phyloP scores from a whole-genome alignment of 2,329 filamentous ascomycete genomes.

The Diplocarpon mali region DNA sequence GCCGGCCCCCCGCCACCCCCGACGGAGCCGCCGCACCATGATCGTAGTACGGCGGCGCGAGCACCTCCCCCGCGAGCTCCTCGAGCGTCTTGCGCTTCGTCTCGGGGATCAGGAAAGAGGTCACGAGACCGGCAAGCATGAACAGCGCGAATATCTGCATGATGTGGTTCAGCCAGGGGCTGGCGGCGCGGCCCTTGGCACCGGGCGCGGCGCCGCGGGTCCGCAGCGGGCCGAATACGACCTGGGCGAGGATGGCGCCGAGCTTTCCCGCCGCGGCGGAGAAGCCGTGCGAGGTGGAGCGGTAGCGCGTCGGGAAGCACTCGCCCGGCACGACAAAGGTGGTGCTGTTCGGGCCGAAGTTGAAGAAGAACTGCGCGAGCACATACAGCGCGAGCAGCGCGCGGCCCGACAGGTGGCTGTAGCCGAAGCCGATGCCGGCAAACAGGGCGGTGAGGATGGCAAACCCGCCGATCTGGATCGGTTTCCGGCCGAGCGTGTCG shows the following conservation, averaged over 20 bases:
- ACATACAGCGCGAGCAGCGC: conserved; percentile 52
- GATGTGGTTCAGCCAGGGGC: conserved; percentile 58
- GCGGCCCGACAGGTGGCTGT: conserved; percentile 36
- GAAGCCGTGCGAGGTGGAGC: conserved; percentile 29
- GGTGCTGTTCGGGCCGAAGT: conserved; percentile 37
- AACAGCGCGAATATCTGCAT: conserved; percentile 72
- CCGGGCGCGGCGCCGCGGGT: conserved; percentile 24
- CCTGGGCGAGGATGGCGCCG: conserved; percentile 31
- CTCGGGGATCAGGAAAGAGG: conserved; percentile 63
- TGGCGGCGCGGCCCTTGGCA: conserved; percentile 15
- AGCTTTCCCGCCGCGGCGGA: conserved; percentile 29
- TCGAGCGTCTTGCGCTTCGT: conserved; percentile 67
- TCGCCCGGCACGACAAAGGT: conserved; percentile 31
- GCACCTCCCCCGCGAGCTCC: conserved; percentile 57
- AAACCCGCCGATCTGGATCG: conserved; percentile 59
- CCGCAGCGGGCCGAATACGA: conserved; percentile 45
- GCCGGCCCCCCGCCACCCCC: background rate
- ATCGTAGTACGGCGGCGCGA: conserved; percentile 27
- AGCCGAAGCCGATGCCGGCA: conserved; percentile 50
- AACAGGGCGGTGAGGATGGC: conserved; percentile 50
- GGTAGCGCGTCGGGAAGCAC: conserved; percentile 29
- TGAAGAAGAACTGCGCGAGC: conserved; percentile 56
- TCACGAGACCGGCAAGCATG: conserved; percentile 63
- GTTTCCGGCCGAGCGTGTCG: conserved; percentile 70
- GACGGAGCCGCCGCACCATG: conserved; percentile 2